phyloP scores from a whole-genome alignment of 2,329 filamentous ascomycete species.

The Fusarium setosum region DNA sequence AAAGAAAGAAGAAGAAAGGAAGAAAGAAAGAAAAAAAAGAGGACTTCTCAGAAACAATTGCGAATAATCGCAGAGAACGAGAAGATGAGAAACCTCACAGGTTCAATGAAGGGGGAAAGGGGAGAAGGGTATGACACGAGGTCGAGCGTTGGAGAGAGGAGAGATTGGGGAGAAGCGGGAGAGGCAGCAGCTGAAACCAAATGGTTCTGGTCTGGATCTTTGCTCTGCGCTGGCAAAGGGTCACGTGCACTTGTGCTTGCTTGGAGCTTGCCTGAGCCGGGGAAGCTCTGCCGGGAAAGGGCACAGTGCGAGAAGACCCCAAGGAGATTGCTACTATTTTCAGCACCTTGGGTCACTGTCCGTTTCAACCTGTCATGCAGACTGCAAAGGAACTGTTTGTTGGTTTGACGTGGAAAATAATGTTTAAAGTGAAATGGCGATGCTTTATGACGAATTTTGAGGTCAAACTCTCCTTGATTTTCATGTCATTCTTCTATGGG shows the following conservation, averaged over 20 bases:
- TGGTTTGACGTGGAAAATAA: no score
- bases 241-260: slow-evolving; percentile 22
- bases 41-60: slow-evolving; percentile 28
- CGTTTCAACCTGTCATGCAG: no score
- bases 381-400: no score
- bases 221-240: slow-evolving; percentile 6
- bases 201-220: slow-evolving; percentile 13
- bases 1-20: slow-evolving; percentile 13
- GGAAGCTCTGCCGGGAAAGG: not conserved
- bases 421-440: no score
- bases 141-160: slow-evolving; percentile 34
- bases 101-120: slow-evolving; percentile 30
- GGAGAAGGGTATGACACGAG: slow-evolving; percentile 38
- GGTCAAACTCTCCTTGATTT: no score
- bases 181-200: slow-evolving; percentile 37
- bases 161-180: slow-evolving; percentile 41
- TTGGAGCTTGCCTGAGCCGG: not conserved
- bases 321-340: not conserved
- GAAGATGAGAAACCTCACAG: slow-evolving; percentile 37
- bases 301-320: not conserved
- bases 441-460: no score
- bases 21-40: slow-evolving; percentile 18
- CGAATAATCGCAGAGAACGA: slow-evolving; percentile 31
- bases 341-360: no score
- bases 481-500: no score